Evolutionary conservation across 768 basidiomycete genomes (phyloP).

Genomic region (Amanita inopinata): DNA sequence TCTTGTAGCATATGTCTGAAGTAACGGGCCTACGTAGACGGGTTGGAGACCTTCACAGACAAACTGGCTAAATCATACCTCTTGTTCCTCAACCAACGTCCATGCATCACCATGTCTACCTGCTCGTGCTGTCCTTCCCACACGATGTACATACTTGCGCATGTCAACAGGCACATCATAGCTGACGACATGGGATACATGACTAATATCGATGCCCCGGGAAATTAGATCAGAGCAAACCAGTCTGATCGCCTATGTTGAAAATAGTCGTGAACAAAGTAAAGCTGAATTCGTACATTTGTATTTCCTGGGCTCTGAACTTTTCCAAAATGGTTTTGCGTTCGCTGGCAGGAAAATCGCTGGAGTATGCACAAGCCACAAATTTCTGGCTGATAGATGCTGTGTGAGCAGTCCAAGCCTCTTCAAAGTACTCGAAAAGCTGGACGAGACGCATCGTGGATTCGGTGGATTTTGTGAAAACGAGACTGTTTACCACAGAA

Average conservation of each 20-base stretch:
- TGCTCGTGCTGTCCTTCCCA: constrained; percentile 91
- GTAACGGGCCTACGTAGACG: constrained; percentile 54
- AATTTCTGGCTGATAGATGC: constrained; percentile 19
- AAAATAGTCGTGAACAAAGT: not conserved
- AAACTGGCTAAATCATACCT: constrained; percentile 32
- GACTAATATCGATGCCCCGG: constrained; percentile 89
- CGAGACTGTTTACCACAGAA: constrained; percentile 59
- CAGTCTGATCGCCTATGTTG: constrained; percentile 38
- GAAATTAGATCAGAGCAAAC: constrained; percentile 97
- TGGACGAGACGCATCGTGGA: constrained; percentile 75
- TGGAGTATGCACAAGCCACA: constrained; percentile 71
- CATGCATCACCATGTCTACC: constrained; percentile 85
- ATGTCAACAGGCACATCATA: constrained; percentile 98
- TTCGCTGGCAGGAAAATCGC: constrained; percentile 67
- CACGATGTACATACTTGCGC: constrained; percentile 96
- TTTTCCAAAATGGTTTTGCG: constrained; percentile 69
- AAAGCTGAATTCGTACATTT: constrained; percentile 49
- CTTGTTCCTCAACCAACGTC: constrained; percentile 93
- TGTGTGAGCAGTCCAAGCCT: constrained; percentile 20
- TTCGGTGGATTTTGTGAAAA: constrained; percentile 97
- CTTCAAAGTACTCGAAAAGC: constrained; percentile 76
- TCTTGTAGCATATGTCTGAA: constrained; percentile 78
- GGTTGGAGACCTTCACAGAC: not conserved
- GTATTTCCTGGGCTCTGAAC: constrained; percentile 73
- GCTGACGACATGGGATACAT: constrained; percentile 87